Evolutionary conservation across 441 rosid species (phyloP).

Genomic region (Aquilaria agallochum): DNA sequence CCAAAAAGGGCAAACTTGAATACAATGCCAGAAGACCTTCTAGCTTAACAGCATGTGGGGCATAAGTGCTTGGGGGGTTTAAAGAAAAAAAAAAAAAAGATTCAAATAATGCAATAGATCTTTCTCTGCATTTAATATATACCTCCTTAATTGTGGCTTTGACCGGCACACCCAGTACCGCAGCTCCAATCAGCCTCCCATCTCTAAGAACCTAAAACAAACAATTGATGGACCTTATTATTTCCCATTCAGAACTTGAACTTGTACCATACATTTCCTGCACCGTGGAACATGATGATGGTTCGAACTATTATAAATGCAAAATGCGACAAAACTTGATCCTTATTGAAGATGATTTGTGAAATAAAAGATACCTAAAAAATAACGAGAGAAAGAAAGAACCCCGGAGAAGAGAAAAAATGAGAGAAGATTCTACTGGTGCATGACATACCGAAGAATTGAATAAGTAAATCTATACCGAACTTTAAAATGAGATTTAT

Average conservation of each 20-base stretch:
- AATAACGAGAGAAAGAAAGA: not conserved
- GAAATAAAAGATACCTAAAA: not conserved
- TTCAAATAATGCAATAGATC: slow-evolving; percentile 1
- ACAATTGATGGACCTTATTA: slow-evolving; percentile 6
- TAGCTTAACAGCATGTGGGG: not conserved
- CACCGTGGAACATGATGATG: not conserved
- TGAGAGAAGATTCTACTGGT: too few relatives aligned
- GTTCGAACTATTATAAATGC: not conserved
- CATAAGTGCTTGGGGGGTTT: not conserved
- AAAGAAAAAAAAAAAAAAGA: slow-evolving; percentile 2
- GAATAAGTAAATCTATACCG: too few relatives aligned
- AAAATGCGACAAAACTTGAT: not conserved
- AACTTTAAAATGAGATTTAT: too few relatives aligned
- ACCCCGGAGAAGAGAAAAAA: too few relatives aligned
- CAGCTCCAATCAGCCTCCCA: slow-evolving; percentile 77
- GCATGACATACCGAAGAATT: too few relatives aligned
- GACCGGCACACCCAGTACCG: slow-evolving; percentile 91
- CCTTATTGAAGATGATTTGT: not conserved
- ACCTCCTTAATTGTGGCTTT: slow-evolving; percentile 99
- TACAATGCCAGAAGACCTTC: not conserved
- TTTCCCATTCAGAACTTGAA: slow-evolving; percentile 2
- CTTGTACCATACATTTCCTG: not conserved
- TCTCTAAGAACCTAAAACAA: slow-evolving; percentile 70
- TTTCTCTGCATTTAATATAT: slow-evolving; percentile 8
- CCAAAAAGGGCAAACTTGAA: not conserved